phyloP scores from a whole-genome alignment of 2,329 filamentous ascomycete genomes.

The Phyllosticta paracitricarpa region DNA sequence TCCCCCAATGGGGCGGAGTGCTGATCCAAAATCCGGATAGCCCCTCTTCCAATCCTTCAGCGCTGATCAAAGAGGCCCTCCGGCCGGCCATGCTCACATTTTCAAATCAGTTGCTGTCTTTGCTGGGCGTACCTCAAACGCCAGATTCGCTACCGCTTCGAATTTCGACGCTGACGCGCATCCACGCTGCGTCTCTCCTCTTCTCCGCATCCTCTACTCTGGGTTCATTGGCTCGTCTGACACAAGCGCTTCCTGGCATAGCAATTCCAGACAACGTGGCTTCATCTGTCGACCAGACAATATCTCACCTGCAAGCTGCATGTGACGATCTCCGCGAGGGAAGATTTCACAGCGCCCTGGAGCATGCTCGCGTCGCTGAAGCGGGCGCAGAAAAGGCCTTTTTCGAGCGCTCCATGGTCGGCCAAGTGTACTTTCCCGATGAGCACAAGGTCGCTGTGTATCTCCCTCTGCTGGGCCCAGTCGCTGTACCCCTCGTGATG shows the following conservation, averaged over 20 bases:
- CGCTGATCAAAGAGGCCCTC: constrained; percentile 56
- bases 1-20: constrained; percentile 89
- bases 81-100: constrained; percentile 80
- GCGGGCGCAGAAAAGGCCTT: constrained; percentile 86
- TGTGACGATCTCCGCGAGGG: constrained; percentile 59
- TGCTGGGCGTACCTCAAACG: constrained; percentile 73
- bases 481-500: constrained; percentile 83
- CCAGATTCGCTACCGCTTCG: constrained; percentile 73
- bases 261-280: constrained; percentile 83
- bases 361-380: constrained; percentile 76
- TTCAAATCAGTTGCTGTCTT: constrained; percentile 76
- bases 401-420: constrained; percentile 98
- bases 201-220: constrained; percentile 87
- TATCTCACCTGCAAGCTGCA: constrained; percentile 65
- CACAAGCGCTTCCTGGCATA: constrained; percentile 74
- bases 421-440: constrained; percentile 95
- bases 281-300: constrained; percentile 70
- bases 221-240: constrained; percentile 82
- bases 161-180: constrained; percentile 73
- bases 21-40: constrained; percentile 52
- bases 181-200: constrained; percentile 74
- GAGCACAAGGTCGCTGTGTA: constrained; percentile 98
- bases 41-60: constrained; percentile 28
- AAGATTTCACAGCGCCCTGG: constrained; percentile 56
- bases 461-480: constrained; percentile 77